These are phyloP conservation scores for Aspergillus baeticus DNA, from an alignment of 495 filamentous ascomycete genomes.

Conservation along the genomic window DNA sequence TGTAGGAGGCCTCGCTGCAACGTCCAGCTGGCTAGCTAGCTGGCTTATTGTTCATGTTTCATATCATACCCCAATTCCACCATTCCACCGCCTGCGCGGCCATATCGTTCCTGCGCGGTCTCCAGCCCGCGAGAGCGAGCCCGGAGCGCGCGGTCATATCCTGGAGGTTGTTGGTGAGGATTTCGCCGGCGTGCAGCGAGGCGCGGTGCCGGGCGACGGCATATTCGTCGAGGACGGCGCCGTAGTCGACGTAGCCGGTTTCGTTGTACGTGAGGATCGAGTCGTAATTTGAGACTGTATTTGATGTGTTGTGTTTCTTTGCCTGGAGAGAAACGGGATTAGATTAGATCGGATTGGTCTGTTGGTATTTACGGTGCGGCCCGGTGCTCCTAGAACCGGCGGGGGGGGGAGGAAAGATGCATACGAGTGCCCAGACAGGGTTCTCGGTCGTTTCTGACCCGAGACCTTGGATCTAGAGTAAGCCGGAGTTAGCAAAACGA, in stretches of 20 bases:
- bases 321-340: no score
- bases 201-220: slow-evolving; percentile 48
- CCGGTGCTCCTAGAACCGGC: no score
- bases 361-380: no score
- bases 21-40: no score
- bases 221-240: slow-evolving; percentile 49
- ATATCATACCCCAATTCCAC: slow-evolving; percentile 51
- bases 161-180: slow-evolving; percentile 59
- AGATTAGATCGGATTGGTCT: no score
- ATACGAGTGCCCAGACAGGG: slow-evolving; percentile 65
- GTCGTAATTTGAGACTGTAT: slow-evolving; percentile 61
- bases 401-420: background rate
- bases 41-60: background rate
- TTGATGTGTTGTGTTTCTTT: slow-evolving; percentile 62
- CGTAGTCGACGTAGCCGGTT: slow-evolving; percentile 51
- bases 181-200: slow-evolving; percentile 56
- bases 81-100: slow-evolving; percentile 62
- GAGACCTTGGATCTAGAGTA: slow-evolving; percentile 66
- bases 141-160: slow-evolving; percentile 62
- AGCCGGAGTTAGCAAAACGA: background rate
- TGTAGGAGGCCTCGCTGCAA: no score
- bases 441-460: slow-evolving; percentile 51
- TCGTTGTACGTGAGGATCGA: slow-evolving; percentile 62
- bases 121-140: slow-evolving; percentile 62
- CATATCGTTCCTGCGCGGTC: slow-evolving; percentile 55